Percentiles rank a stretch among this genome's conserved stretches.
Conservation (phyloP, 192 early-diverging fungal genomes). For the Coemansia reversa region DNA sequence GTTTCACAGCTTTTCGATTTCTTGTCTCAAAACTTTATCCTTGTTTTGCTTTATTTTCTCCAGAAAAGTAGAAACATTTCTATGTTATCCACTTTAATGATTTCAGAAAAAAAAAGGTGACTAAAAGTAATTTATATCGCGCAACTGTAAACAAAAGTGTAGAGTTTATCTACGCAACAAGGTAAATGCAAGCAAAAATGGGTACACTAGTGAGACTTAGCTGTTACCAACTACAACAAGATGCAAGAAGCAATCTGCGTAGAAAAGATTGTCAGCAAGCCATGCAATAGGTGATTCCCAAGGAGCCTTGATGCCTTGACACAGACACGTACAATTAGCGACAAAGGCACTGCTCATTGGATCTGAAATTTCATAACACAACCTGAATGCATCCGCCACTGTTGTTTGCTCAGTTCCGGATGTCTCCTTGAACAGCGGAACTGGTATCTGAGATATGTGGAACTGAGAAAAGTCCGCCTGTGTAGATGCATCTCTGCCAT, state of each 20-base stretch:
- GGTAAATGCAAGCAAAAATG: too few relatives aligned
- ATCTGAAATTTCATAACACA: constrained; percentile 54
- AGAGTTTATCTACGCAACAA: too few relatives aligned
- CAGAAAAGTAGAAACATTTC: too few relatives aligned
- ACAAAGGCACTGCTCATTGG: constrained; percentile 49
- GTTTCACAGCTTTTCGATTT: too few relatives aligned
- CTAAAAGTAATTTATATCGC: not conserved
- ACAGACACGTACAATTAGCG: constrained; percentile 54
- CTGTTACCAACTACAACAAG: constrained; percentile 55
- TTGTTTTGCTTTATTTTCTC: too few relatives aligned
- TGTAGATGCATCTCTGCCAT: constrained; percentile 4
- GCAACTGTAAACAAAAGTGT: too few relatives aligned
- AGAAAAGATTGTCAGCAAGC: constrained; percentile 73
- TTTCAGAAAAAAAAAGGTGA: too few relatives aligned
- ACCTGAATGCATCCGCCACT: constrained; percentile 40
- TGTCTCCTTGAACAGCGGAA: constrained; percentile 26
- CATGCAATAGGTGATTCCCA: constrained; percentile 72
- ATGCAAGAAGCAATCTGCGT: constrained; percentile 84
- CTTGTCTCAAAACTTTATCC: too few relatives aligned
- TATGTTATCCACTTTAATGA: too few relatives aligned
- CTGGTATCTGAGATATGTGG: constrained; percentile 44
- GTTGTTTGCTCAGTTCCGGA: constrained; percentile 13
- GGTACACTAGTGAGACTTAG: not conserved
- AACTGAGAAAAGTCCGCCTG: constrained; percentile 31
- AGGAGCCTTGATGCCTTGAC: constrained; percentile 71